Percentiles rank a stretch among this genome's conserved stretches.
phyloP scores from a whole-genome alignment of 2,329 filamentous ascomycete species.

The Cladosporium austrohemisphaericum region DNA sequence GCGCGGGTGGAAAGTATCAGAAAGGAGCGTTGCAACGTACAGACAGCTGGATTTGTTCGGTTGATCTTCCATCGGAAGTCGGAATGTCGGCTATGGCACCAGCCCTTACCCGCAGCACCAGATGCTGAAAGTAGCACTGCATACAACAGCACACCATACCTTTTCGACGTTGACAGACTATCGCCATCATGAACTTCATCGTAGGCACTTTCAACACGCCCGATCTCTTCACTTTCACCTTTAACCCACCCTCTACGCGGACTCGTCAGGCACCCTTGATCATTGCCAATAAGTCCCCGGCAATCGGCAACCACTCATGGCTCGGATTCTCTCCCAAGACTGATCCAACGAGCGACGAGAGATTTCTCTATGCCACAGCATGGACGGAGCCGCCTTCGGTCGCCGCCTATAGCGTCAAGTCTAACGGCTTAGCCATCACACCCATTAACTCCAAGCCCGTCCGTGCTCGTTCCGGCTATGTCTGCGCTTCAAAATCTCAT shows the following conservation, averaged over 20 bases:
- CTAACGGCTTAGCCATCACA: constrained; percentile 23
- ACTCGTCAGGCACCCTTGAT: constrained; percentile 17
- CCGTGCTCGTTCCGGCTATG: constrained; percentile 32
- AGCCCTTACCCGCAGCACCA: no score
- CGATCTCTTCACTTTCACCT: constrained; percentile 31
- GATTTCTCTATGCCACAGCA: constrained; percentile 33
- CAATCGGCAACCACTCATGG: constrained; percentile 35
- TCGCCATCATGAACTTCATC: constrained; percentile 33
- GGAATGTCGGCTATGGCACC: no score
- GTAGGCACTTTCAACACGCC: constrained; percentile 34
- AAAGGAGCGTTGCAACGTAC: no score
- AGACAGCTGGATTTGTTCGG: no score
- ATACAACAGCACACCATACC: no score
- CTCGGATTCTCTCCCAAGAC: constrained; percentile 28
- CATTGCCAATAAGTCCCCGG: constrained; percentile 27
- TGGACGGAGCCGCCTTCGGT: constrained; percentile 34
- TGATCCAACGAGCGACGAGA: constrained; percentile 15
- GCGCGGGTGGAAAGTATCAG: no score
- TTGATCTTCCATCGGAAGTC: no score
- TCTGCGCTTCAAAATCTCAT: constrained; percentile 29
- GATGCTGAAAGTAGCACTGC: no score
- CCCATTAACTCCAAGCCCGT: constrained; percentile 33
- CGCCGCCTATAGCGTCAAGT: constrained; percentile 29
- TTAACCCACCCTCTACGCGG: constrained; percentile 23
- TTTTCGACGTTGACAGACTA: no score